Base-by-base conservation (phyloP, 345 rosid species). In the Salix arbutifolia region DNA sequence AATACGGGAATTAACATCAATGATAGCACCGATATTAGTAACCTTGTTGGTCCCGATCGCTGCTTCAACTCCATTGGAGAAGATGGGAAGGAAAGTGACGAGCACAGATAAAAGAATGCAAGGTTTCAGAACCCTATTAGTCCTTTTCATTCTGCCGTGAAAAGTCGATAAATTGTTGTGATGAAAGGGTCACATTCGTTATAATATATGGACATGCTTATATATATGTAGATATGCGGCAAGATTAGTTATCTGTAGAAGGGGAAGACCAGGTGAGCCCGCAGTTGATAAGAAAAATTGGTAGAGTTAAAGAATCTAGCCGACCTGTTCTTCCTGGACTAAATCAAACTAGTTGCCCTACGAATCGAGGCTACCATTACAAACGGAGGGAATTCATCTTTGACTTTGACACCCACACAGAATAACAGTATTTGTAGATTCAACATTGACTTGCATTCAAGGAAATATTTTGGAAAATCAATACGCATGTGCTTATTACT, bases 11-110 rank as follows among this genome's bases (percentile, higher is more conserved):
- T 71, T 73, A 8, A 37, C 48, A 68, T 88, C 83, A 69, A 88
- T 72, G 78, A 88, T 78, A 44, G 82, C 89, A 10, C 91, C 90
- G 37, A 88, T 79, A 67, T 85, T 77, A 7, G 74, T 73, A 25
- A 74, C 12, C 67, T 28, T 67, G 64, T 31, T 11, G 12, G 4
- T 31, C 13, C 35, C 56, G 28, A 50, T 16, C 26, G 14, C 64
- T n/a, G 79, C 67, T 44, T 76, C 75, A 48, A 53, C 73, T 72
- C 84, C 90, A 78, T 26, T 1, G 35, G 69, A 37, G 44, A 53
- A 33, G 33, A 71, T n/a, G 42, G 75, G 65, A 26, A 38, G 1
- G 37, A 60, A 31, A 33, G 75, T 19, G 64, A 84, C 17, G 64
- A 58, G 13, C 23, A 44, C 70, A 42, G 37, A 26, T n/a, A 69